These are phyloP conservation scores for Beta lomatogona DNA, from an alignment of 179 eudicot genomes.

Conservation along the genomic window DNA sequence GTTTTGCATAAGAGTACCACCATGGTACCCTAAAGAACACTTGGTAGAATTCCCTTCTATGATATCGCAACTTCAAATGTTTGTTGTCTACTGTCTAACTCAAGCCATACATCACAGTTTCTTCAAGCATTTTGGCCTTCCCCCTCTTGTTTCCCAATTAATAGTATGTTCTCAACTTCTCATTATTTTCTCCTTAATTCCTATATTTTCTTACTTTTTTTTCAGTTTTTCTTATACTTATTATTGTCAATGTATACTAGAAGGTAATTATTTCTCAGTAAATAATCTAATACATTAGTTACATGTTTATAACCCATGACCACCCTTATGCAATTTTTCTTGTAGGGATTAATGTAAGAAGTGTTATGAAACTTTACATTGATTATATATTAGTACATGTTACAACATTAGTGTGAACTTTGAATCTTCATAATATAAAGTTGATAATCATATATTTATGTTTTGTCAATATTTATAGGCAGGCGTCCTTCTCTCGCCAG, in stretches of 20 bases:
- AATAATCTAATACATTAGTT: too few relatives aligned
- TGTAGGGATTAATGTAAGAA: too few relatives aligned
- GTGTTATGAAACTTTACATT: too few relatives aligned
- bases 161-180: slow-evolving; percentile 24
- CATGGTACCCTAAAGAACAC: slow-evolving; percentile 26
- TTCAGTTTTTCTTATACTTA: background rate
- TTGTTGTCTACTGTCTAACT: slow-evolving; percentile 37
- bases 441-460: background rate
- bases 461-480: slow-evolving; percentile 25
- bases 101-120: slow-evolving; percentile 40
- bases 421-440: background rate
- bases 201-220: background rate
- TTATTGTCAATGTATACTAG: background rate
- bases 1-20: slow-evolving; percentile 16
- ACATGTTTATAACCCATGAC: too few relatives aligned
- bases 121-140: slow-evolving; percentile 39
- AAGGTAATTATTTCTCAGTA: too few relatives aligned
- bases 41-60: slow-evolving; percentile 22
- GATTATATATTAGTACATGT: background rate
- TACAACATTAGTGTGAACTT: background rate
- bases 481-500: slow-evolving; percentile 38
- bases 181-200: background rate
- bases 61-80: slow-evolving; percentile 35
- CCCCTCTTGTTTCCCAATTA: slow-evolving; percentile 47
- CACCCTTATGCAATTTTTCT: too few relatives aligned